Evolutionary conservation across 208 protist genomes (phyloP), one percentile per base, ranked within the genome.

Genomic region (Leptomonas seymouri): DNA sequence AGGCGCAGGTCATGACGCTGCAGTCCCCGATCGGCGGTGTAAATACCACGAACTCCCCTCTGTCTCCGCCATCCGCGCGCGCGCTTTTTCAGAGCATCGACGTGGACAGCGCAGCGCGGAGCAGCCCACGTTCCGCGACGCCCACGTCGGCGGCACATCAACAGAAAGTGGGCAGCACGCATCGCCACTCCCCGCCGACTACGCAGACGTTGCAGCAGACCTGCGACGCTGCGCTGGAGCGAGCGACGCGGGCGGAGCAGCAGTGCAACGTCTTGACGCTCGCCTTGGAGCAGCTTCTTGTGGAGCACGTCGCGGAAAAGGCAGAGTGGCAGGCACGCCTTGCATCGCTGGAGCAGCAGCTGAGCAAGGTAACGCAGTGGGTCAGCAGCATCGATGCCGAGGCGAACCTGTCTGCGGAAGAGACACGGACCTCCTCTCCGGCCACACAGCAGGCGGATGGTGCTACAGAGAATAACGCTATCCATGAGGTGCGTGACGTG

Each of bases 191-290:
- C 28, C 42, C 34, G 16, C 30, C 14, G 28, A 39, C n/a, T n/a
- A 23, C 21, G 55, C 14, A 16, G 45, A 30, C 50, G 49, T 16
- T 71, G 48, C 68, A 71, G 53, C 39, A 61, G 42, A 45, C 42
- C 21, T 76, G 71, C 48, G 64, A 71, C 18, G 63, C 56, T 25
- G 71, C 71, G 30, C 31, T 76, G 39, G 71, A 48, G 51, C 25
- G 71, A 21, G 71, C 71, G n/a, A 44, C 62, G 14, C 71, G 54
- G 21, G 71, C 71, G 16, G 71, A 76, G 48, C 63, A 44, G 41
- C 62, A 71, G 71, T 76, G 63, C 63, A 25, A 18, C 20, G 46
- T 76, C 48, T 56, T 76, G 18, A 66, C 71, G 15, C 71, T 70
- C 15, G 71, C 71, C 15, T 46, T 76, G 30, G 63, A 76, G 48